Evolutionary conservation across 768 basidiomycete genomes (phyloP), one percentile per base, ranked within the genome.

Genomic region (Suillus subluteus): DNA sequence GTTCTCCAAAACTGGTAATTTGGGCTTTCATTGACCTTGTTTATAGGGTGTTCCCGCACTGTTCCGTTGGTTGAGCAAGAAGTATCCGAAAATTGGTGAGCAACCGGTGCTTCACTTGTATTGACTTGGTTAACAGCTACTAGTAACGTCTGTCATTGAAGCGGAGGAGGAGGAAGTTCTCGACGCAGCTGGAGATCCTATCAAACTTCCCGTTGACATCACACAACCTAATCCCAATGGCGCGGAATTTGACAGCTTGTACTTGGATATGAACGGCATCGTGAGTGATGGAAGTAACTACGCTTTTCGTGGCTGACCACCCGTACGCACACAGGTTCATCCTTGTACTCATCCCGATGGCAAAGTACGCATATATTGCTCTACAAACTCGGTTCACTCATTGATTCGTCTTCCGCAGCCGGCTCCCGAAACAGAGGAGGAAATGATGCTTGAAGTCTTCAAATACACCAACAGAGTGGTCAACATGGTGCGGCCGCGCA

Each of bases 291-390:
- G 11, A 32, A 12, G 46, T 23, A 55, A n/a, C 8, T 61, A 35
- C 26, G 46, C 38, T 48, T 13, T 58, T 61, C 13, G 54, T 48
- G 12, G 23, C 52, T 44, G 61, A 61, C 65, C 16, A 72, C 54
- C 58, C 41, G 35, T 48, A 32, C 41, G 21, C 66, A 35, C 32
- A 26, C 62, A 95, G 93, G 93, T 99, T 13, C 98, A 99, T 79
- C 98, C 98, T 0, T 99, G 98, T 86, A 99, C 98, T 0, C 98
- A 99, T 76, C 98, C 98, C 0, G 98, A 99, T 79, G 97, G 96
- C 74, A 96, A 92, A 85, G 94, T 89, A 67, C 56, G 83, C 71
- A 55, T 35, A 40, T 26, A 6, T 38, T 56, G 26, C 32, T 15
- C 38, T 43, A 41, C 43, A n/a, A 32, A 44, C 62, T 32, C 46